Evolutionary conservation across 176 grass and related monocot species (phyloP), one percentile per base, ranked within the genome.

Genomic region (Hsuehochloa calcarea): DNA sequence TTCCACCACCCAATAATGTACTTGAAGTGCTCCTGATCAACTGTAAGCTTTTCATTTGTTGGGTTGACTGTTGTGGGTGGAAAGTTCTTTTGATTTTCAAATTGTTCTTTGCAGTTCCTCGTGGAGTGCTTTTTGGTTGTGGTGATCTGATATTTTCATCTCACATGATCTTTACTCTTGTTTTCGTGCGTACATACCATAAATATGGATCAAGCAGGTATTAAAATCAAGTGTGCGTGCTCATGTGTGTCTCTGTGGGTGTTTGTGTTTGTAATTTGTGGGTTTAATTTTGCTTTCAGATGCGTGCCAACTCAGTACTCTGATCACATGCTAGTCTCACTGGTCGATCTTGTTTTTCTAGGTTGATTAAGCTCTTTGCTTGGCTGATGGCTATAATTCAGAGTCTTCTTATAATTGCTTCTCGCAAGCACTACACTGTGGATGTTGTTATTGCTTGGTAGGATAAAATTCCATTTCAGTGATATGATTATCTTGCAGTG

Each of bases 361-460:
- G 96, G 84, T 88, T 91, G 72, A 90, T 96, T 54, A 99, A 99
- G 80, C 78, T 99, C 52, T 66, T 96, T 86, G 88, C 86, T 52
- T 99, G 96, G 96, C 29, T 90, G 65, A 77, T 96, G 88, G 91
- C 92, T 89, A 85, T 99, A 77, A 77, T 99, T 88, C 96, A 99
- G 87, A 94, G 93, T 81, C 78, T 99, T 71, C 90, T 99, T 65
- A 99, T 99, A 87, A 90, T 99, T 82, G 90, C 93, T 78, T 95
- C 97, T 86, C 97, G 90, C 63, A 96, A 99, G 46, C 97, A 96
- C 86, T 99, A 99, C 78, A 91, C 80, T 38, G 97, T 99, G 65
- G 97, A 99, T 65, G 89, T 99, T 65, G 86, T 99, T 86, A 93
- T 96, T 96, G 97, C 97, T 84, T 99, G 93, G 97, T 99, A 93